Base-by-base conservation (phyloP, 345 rosid species). In the Euphorbia peplus region DNA sequence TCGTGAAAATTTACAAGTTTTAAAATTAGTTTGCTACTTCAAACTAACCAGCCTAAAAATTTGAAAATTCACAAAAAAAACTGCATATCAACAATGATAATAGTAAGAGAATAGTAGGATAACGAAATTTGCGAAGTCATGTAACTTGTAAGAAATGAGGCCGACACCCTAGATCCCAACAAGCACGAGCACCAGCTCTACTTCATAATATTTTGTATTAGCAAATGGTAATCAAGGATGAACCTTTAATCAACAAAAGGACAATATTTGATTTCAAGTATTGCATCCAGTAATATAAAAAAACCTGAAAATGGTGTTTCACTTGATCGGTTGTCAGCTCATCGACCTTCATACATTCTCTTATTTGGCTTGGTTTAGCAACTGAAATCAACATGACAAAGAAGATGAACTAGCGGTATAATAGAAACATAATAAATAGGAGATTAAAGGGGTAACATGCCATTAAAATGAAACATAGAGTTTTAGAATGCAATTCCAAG, bases 271-370 rank as follows among this genome's bases (percentile, higher is more conserved):
- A 11, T 42, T 42, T 42, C 12, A 42, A 7, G 8, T 42, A 42
- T 42, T 42, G 47, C 8, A 42, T 42, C 47, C 47, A 42, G 8
- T 5, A 48, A 48, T 14, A 48, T 3, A 48, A 48, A 21, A 48
- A 48, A 48, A 76, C 83, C 78, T 73, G 81, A 15, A 80, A 57
- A 55, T 76, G 84, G 67, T 80, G 78, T 51, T 81, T 78, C 47
- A 81, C 73, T 70, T 75, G 80, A 67, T 75, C 75, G 3, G 48
- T 82, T 19, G 82, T 73, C 14, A 76, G 72, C 50, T 75, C 79
- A n/a, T 68, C 75, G 21, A 78, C 75, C 39, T 56, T 42, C 75
- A 82, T 79, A 5, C 55, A 2, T 5, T 68, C 71, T 44, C 52
- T 70, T 22, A 73, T 70, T 30, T 70, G 76, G 70, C 70, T 81